phyloP scores from a whole-genome alignment of 129 eudicot genomes.

The Dittrichia graveolens region DNA sequence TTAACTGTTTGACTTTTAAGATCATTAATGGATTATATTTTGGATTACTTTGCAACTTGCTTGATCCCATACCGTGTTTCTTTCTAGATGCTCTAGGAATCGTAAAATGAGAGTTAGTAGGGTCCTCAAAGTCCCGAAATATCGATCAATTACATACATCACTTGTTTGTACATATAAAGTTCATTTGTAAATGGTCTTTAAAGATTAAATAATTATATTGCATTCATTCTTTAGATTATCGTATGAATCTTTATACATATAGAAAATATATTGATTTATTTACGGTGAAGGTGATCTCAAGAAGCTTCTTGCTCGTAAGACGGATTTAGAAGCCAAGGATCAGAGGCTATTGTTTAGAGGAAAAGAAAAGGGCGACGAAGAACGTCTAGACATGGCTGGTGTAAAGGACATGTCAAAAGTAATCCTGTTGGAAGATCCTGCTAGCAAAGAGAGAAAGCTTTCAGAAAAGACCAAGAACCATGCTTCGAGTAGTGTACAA shows the following conservation, averaged over 20 bases:
- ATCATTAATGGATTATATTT: neutral
- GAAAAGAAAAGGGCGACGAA: constrained; percentile 59
- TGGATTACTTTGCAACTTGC: constrained; percentile 8
- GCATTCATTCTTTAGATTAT: neutral
- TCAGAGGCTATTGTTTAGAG: constrained; percentile 57
- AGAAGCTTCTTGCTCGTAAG: constrained; percentile 44
- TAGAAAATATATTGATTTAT: neutral
- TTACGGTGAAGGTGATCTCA: constrained; percentile 46
- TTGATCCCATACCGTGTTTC: constrained; percentile 17
- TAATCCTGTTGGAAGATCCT: constrained; percentile 67
- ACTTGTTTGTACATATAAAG: neutral
- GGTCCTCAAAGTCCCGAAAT: neutral
- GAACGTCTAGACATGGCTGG: constrained; percentile 63
- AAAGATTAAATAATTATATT: neutral
- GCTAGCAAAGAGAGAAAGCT: constrained; percentile 63
- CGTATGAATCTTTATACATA: neutral
- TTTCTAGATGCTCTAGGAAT: neutral
- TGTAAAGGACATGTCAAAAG: constrained; percentile 60
- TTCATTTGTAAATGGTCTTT: neutral
- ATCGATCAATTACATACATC: neutral
- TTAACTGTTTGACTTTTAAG: constrained; percentile 30
- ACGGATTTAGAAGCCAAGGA: constrained; percentile 52
- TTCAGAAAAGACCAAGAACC: constrained; percentile 36
- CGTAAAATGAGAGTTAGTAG: neutral
- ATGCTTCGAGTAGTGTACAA: neutral